Base-by-base conservation (phyloP, 2,329 filamentous ascomycete species). In the Aureobasidium sp. region DNA sequence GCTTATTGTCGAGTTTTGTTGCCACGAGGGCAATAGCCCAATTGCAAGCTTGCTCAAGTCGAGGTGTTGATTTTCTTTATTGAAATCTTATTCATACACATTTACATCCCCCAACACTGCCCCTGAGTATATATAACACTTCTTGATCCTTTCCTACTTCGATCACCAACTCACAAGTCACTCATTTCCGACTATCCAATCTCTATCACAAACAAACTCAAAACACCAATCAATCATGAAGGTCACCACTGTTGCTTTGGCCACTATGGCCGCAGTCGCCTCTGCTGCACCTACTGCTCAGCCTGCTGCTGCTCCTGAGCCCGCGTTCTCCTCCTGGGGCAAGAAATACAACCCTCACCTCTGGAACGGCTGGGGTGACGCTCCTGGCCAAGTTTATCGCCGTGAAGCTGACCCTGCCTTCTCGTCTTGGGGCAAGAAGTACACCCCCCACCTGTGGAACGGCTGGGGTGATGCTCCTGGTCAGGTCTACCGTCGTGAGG, bases 161-260 rank as follows among this genome's bases (percentile, higher is more conserved):
- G 43, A 44, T 59, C 63, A 61, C 64, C 59, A 63, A 68, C 65
- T 65, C 61, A 66, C 62, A 65, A 69, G 66, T 68, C 68, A 67
- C 63, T 70, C 67, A 62, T 70, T 68, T 24, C 34, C 62, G 64
- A 63, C 52, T 59, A 66, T 55, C 17, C 47, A 32, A 34, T 24
- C 17, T 32, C 24, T 15, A 52, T 51, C 12, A 61, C 47, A 47
- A 65, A 41, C 39, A 29, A 15, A 39, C 77, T 78, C 66, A 77
- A 78, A 57, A 77, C 44, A 56, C 77, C 34, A 37, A 56, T 78
- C 76, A n/a, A 75, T 73, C 26, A 79, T 71, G 37, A 75, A 72
- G 41, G 61, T 64, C 55, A 62, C 53, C 48, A 27, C 64, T 32
- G 41, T 60, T 32, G 47, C 61, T 55, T 26, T 61, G 39, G 62